Percentiles rank a stretch among this genome's conserved stretches.
Conservation (phyloP, 768 basidiomycete genomes). For the Hirschioporus abietinus region DNA sequence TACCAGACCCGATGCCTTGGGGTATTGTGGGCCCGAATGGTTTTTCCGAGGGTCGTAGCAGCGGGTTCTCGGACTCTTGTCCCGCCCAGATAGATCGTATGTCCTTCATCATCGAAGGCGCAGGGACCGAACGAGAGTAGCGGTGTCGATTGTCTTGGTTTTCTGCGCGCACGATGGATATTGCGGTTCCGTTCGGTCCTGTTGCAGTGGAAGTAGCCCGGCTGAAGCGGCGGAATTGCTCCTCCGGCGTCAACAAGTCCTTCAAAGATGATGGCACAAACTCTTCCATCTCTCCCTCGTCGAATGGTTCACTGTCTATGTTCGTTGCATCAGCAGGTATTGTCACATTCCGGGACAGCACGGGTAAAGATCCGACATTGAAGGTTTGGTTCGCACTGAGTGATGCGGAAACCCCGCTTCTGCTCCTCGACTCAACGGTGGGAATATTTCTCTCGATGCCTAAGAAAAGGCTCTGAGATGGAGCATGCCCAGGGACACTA, state of each 20-base stretch:
- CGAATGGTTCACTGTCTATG: constrained; percentile 33
- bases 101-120: constrained; percentile 68
- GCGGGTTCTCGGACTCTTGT: constrained; percentile 26
- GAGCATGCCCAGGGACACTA: constrained; percentile 56
- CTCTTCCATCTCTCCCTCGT: constrained; percentile 80
- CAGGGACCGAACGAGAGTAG: constrained; percentile 81
- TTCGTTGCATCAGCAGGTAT: constrained; percentile 15
- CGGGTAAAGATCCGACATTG: constrained; percentile 22
- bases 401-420: constrained; percentile 56
- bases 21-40: not conserved
- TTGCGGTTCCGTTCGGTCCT: constrained; percentile 16
- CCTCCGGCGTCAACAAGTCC: constrained; percentile 85
- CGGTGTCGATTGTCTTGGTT: constrained; percentile 45
- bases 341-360: constrained; percentile 24
- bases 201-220: constrained; percentile 49
- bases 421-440: constrained; percentile 31
- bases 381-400: constrained; percentile 52
- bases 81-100: constrained; percentile 74
- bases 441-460: constrained; percentile 25
- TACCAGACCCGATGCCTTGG: constrained; percentile 29
- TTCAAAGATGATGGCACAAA: constrained; percentile 85
- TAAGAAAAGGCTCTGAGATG: constrained; percentile 45
- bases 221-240: constrained; percentile 77
- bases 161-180: constrained; percentile 19
- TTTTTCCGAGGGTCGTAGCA: not conserved